These are phyloP conservation scores for Letharia columbiana DNA, from an alignment of 495 filamentous ascomycete species.

Conservation along the genomic window DNA sequence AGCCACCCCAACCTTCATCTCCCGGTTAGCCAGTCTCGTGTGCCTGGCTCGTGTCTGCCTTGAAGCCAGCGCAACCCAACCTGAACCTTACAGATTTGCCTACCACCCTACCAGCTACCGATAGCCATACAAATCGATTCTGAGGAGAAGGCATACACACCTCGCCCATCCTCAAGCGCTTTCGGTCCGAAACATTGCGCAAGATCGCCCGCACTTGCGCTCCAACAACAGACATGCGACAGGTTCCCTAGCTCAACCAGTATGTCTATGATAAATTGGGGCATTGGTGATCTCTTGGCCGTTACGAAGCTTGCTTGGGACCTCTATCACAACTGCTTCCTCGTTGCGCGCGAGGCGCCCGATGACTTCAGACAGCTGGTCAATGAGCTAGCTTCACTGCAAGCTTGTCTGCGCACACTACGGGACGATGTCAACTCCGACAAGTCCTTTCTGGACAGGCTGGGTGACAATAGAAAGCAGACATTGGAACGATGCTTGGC, in stretches of 20 bases:
- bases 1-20: conserved; percentile 2
- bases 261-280: conserved; percentile 22
- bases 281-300: conserved; percentile 29
- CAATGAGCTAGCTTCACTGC: conserved; percentile 31
- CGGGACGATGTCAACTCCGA: conserved; percentile 30
- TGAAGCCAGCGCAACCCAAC: not conserved
- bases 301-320: conserved; percentile 33
- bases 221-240: conserved; percentile 2
- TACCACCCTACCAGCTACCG: not conserved
- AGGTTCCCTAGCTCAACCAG: not conserved
- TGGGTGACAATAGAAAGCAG: conserved; percentile 27
- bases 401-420: conserved; percentile 29
- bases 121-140: not conserved
- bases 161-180: not conserved
- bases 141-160: not conserved
- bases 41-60: not conserved
- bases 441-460: conserved; percentile 27
- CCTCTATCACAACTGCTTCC: conserved; percentile 32
- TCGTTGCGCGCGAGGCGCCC: conserved; percentile 31
- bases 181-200: not conserved
- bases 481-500: conserved; percentile 30
- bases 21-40: not conserved
- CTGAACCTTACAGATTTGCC: not conserved
- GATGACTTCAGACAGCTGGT: conserved; percentile 34
- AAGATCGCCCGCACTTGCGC: not conserved